Conservation (phyloP, 306 rosid species). For the Amphicarpaea edgeworthii region DNA sequence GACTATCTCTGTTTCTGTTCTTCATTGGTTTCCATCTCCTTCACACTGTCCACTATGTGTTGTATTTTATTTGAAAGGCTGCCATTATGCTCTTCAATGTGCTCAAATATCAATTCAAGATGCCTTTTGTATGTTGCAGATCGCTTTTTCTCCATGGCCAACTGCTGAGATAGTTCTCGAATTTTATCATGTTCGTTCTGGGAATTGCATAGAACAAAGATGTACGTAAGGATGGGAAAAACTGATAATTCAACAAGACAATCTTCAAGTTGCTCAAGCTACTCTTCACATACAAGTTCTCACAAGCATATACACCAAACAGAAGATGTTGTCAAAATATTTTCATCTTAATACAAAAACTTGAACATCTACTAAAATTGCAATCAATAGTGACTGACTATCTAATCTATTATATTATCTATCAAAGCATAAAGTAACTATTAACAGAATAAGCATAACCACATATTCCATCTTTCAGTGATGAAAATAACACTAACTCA, state of each 20-base stretch:
- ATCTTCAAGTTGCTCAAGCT: conserved; percentile 9
- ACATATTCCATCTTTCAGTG: conserved; percentile 8
- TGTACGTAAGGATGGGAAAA: conserved; percentile 34
- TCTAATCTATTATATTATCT: conserved; percentile 23
- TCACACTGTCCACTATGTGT: conserved; percentile 85
- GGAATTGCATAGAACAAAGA: conserved; percentile 41
- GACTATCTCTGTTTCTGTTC: conserved; percentile 61
- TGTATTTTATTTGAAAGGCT: conserved; percentile 87
- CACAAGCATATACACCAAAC: conserved; percentile 6
- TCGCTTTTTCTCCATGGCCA: conserved; percentile 88
- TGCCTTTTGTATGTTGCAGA: conserved; percentile 92
- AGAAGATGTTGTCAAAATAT: conserved; percentile 17
- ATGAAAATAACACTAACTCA: conserved; percentile 51
- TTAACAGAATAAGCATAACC: not conserved
- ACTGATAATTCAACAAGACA: not conserved
- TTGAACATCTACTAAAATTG: conserved; percentile 12
- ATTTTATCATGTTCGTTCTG: conserved; percentile 94
- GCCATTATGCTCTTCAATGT: conserved; percentile 86
- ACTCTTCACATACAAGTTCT: conserved; percentile 12
- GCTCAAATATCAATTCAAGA: conserved; percentile 87
- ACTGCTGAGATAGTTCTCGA: conserved; percentile 89
- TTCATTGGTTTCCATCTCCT: conserved; percentile 79
- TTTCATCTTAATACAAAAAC: conserved; percentile 2
- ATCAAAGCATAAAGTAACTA: conserved; percentile 14
- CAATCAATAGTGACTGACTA: not conserved